Conservation (phyloP, 768 basidiomycete species). For the Tricholoma terreum region DNA sequence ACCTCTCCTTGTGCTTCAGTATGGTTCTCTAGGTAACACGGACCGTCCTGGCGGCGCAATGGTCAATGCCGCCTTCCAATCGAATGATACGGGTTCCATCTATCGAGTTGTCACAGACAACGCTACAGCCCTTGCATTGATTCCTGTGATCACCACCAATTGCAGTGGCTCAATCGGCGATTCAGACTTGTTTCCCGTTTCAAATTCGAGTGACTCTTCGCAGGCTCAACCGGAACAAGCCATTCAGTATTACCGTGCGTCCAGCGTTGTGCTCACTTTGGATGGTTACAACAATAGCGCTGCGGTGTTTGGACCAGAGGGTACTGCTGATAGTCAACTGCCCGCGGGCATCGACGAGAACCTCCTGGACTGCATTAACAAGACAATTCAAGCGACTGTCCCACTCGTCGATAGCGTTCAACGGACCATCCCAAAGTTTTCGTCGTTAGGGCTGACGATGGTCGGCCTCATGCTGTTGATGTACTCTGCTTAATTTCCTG, state of each 20-base stretch:
- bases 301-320: conserved; percentile 37
- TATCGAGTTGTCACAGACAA: conserved; percentile 46
- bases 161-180: conserved; percentile 26
- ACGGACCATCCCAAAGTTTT: too few relatives aligned
- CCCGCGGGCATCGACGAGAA: conserved; percentile 44
- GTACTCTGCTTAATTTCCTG: too few relatives aligned
- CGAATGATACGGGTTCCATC: conserved; percentile 28
- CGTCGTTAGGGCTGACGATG: too few relatives aligned
- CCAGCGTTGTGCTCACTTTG: conserved; percentile 54
- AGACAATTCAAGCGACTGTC: conserved; percentile 53
- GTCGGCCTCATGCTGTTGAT: too few relatives aligned
- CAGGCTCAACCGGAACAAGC: conserved; percentile 41
- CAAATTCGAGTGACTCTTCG: background rate
- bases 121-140: conserved; percentile 36
- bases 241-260: conserved; percentile 65
- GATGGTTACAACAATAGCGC: conserved; percentile 61
- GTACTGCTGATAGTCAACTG: conserved; percentile 44
- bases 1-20: conserved; percentile 27
- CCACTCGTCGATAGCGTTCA: conserved; percentile 39
- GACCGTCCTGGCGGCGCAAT: conserved; percentile 44
- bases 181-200: conserved; percentile 11
- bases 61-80: conserved; percentile 33
- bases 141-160: conserved; percentile 33
- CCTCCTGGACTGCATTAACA: conserved; percentile 55
- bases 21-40: conserved; percentile 39